Evolutionary conservation across 2,329 filamentous ascomycete species (phyloP).

Genomic region (Colletotrichum neosansevieriae): DNA sequence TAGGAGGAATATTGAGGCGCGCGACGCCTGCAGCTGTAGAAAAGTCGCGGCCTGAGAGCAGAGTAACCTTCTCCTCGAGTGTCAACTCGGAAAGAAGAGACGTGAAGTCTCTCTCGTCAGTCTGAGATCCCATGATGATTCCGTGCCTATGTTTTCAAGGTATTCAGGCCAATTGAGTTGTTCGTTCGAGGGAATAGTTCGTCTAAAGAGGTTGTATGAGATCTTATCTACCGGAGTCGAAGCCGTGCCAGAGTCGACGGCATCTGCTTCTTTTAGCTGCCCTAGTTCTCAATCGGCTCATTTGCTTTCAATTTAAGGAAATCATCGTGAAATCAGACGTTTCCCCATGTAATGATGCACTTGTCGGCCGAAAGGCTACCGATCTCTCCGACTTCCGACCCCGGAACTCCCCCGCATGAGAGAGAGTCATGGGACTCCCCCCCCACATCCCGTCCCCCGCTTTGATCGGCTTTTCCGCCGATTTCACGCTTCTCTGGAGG

Average conservation of each 20-base stretch:
- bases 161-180: not conserved
- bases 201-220: no score
- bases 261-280: not conserved
- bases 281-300: not conserved
- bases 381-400: constrained; percentile 26
- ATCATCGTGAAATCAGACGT: constrained; percentile 14
- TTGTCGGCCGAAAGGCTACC: constrained; percentile 18
- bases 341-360: not conserved
- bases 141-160: no score
- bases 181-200: not conserved
- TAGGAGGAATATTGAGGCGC: constrained; percentile 38
- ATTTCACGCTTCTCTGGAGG: not conserved
- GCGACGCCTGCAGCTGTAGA: constrained; percentile 38
- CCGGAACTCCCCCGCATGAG: constrained; percentile 28
- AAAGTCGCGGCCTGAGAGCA: constrained; percentile 39
- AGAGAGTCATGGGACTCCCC: not conserved
- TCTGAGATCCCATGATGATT: constrained; percentile 16
- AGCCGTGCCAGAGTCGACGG: not conserved
- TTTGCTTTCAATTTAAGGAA: not conserved
- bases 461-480: constrained; percentile 26
- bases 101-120: constrained; percentile 30
- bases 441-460: constrained; percentile 9
- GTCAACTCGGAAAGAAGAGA: constrained; percentile 27
- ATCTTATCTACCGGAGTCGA: no score
- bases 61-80: constrained; percentile 35